These are phyloP conservation scores for Colletotrichum acutatum DNA, from an alignment of 2,329 filamentous ascomycete species.

Conservation along the genomic window DNA sequence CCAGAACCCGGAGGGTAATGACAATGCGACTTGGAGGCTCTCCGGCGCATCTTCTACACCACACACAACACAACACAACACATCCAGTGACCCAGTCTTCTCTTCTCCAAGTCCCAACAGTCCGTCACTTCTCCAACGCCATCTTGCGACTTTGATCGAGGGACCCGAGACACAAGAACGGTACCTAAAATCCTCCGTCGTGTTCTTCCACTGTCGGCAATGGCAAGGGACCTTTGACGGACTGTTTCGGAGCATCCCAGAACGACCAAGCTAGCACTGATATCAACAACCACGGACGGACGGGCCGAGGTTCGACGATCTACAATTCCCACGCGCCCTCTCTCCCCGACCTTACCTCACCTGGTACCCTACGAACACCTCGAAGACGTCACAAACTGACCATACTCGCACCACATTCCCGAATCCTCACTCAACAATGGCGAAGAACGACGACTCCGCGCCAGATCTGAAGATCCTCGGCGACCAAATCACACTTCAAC, in stretches of 20 bases:
- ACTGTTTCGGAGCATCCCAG: constrained; percentile 12
- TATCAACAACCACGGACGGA: background rate
- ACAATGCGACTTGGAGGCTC: constrained; percentile 24
- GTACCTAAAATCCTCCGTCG: background rate
- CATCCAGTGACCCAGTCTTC: background rate
- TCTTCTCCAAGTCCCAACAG: background rate
- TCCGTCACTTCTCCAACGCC: constrained; percentile 27
- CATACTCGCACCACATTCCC: background rate
- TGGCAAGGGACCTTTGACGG: constrained; percentile 29
- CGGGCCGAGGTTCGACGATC: background rate
- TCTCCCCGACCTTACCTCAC: too few relatives aligned
- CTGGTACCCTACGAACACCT: background rate
- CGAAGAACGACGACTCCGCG: constrained; percentile 56
- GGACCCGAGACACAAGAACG: background rate
- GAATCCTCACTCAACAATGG: constrained; percentile 43
- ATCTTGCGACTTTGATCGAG: constrained; percentile 7
- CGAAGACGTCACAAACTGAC: background rate
- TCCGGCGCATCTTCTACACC: constrained; percentile 4
- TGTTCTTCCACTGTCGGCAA: constrained; percentile 18
- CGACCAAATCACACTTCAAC: constrained; percentile 79
- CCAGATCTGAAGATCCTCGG: constrained; percentile 84
- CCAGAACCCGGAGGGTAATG: constrained; percentile 15
- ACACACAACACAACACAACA: background rate
- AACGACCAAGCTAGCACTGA: background rate
- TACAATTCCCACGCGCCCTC: background rate